phyloP scores from a whole-genome alignment of 805 yeast genomes.

The Komagataella pseudopastoris region DNA sequence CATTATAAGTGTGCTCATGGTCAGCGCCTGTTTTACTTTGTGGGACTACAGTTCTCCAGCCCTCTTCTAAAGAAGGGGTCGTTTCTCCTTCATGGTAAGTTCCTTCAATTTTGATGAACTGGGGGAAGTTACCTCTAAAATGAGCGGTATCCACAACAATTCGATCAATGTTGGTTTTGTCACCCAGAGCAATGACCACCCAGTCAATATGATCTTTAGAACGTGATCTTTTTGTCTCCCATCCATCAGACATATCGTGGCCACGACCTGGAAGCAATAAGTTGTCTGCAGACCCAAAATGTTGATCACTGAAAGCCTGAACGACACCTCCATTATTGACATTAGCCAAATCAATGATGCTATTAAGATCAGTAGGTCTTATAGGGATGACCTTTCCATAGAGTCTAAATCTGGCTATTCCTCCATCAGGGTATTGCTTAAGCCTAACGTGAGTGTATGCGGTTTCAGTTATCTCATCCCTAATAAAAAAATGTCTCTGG shows the following conservation, averaged over 20 bases:
- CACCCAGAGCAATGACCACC: constrained; percentile 77
- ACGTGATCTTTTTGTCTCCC: constrained; percentile 94
- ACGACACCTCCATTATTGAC: constrained; percentile 86
- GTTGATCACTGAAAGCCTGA: constrained; percentile 76
- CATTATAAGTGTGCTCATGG: constrained; percentile 51
- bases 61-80: constrained; percentile 24
- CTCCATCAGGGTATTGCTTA: constrained; percentile 96
- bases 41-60: constrained; percentile 56
- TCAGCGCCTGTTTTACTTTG: constrained; percentile 75
- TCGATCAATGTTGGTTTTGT: constrained; percentile 37
- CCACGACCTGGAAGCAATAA: constrained; percentile 89
- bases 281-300: constrained; percentile 87
- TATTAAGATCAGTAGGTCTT: constrained; percentile 30
- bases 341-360: constrained; percentile 60
- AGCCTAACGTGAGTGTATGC: constrained; percentile 71
- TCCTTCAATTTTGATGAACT: constrained; percentile 59
- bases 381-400: constrained; percentile 79
- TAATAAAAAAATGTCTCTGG: constrained; percentile 70
- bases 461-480: constrained; percentile 40
- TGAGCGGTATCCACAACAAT: constrained; percentile 84
- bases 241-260: constrained; percentile 92
- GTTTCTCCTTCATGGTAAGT: constrained; percentile 19
- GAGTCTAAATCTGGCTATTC: constrained; percentile 86
- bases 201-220: constrained; percentile 79
- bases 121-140: constrained; percentile 92